Percentiles rank a stretch among this genome's conserved stretches.
phyloP scores from a whole-genome alignment of 768 basidiomycete species.

The Suillus paluster region DNA sequence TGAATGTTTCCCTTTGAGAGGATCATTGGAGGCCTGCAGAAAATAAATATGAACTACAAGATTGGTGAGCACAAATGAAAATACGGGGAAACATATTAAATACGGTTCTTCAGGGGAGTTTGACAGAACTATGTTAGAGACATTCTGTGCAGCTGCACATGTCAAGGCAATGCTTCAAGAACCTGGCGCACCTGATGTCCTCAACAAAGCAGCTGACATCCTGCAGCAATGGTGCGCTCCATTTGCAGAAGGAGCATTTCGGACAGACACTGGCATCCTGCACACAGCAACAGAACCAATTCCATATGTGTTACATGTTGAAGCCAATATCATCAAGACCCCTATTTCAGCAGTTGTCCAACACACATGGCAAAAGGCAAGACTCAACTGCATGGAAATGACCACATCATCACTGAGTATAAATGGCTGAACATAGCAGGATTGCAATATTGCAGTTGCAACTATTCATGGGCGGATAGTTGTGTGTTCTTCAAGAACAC shows the following conservation, averaged over 20 bases:
- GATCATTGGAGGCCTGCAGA: slow-evolving; percentile 29
- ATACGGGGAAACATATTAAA: neutral
- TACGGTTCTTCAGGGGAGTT: slow-evolving; percentile 6
- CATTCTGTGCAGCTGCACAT: slow-evolving; percentile 4
- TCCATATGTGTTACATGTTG: neutral
- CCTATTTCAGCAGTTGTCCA: neutral
- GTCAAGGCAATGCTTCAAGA: slow-evolving; percentile 13
- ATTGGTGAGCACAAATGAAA: slow-evolving; percentile 16
- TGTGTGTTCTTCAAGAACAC: slow-evolving; percentile 5
- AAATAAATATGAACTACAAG: slow-evolving; percentile 25
- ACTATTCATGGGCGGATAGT: neutral
- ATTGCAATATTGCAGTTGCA: slow-evolving; percentile 8
- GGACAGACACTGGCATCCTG: neutral
- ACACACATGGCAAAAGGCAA: neutral
- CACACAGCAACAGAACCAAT: neutral
- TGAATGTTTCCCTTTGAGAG: slow-evolving; percentile 40
- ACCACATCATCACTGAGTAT: neutral
- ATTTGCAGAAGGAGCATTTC: neutral
- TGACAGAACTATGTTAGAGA: slow-evolving; percentile 12
- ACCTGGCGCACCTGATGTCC: neutral
- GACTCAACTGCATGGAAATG: neutral
- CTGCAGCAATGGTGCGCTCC: neutral
- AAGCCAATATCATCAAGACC: neutral
- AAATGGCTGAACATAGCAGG: neutral
- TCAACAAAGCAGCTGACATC: neutral